These are phyloP conservation scores for Stagonosporopsis cucurbitacearum DNA, from an alignment of 2,329 filamentous ascomycete genomes.

Conservation along the genomic window DNA sequence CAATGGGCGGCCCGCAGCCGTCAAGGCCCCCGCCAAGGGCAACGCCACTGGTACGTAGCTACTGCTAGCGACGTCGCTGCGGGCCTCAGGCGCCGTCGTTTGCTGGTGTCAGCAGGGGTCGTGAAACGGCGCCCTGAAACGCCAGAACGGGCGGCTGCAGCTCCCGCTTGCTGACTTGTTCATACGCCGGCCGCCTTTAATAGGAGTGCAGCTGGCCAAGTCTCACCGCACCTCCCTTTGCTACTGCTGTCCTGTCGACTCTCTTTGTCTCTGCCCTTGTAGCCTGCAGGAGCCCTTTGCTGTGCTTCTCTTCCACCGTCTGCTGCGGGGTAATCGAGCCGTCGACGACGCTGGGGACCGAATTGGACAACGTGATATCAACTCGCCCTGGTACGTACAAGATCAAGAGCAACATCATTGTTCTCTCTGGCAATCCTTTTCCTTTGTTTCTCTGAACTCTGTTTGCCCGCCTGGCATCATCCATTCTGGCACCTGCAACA, in stretches of 20 bases:
- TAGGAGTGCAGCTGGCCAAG: conserved; percentile 28
- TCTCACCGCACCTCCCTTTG: conserved; percentile 28
- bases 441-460: neutral
- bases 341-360: neutral
- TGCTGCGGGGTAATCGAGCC: conserved; percentile 12
- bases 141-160: conserved; percentile 43
- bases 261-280: conserved; percentile 11
- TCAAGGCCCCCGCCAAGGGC: conserved; percentile 23
- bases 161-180: conserved; percentile 35
- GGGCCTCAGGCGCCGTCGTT: conserved; percentile 33
- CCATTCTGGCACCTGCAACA: conserved; percentile 1
- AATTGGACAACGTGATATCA: neutral
- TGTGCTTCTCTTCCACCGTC: conserved; percentile 16
- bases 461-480: neutral
- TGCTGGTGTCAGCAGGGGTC: conserved; percentile 44
- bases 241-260: conserved; percentile 22
- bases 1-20: conserved; percentile 20
- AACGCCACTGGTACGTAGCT: conserved; percentile 17
- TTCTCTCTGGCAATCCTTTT: neutral
- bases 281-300: conserved; percentile 13
- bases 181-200: conserved; percentile 26
- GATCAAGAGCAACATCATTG: neutral
- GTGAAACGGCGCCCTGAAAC: conserved; percentile 48
- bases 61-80: too few species aligned
- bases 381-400: conserved; percentile 3